Conservation (phyloP, 495 filamentous ascomycete genomes). For the Hypoxylon subgilvum region DNA sequence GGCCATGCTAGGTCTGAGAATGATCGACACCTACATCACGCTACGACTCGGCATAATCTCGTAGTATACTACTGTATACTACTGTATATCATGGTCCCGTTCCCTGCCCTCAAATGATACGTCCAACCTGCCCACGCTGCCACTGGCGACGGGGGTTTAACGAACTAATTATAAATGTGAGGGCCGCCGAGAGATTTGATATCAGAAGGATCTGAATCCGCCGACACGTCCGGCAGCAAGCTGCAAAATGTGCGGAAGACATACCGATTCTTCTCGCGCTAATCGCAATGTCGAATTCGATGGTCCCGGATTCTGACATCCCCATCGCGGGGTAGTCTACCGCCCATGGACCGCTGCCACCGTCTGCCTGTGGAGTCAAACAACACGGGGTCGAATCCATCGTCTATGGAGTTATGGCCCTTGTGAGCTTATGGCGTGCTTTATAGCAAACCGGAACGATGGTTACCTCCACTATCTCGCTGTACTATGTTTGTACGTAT, state of each 20-base stretch:
- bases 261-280: conserved; percentile 14
- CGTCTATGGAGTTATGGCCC: not conserved
- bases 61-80: no score
- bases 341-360: conserved; percentile 1
- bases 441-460: no score
- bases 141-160: not conserved
- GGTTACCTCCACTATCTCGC: no score
- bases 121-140: not conserved
- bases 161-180: conserved; percentile 28
- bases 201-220: conserved; percentile 24
- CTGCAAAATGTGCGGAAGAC: conserved; percentile 10
- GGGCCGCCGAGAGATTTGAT: conserved; percentile 1
- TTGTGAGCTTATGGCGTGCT: not conserved
- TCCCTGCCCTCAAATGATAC: conserved; percentile 18
- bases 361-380: conserved; percentile 4
- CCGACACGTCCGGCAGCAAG: not conserved
- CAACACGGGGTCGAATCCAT: not conserved
- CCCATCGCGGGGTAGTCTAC: conserved; percentile 19
- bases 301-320: conserved; percentile 12
- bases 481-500: no score
- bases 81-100: no score
- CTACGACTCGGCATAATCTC: conserved; percentile 19
- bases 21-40: conserved; percentile 1
- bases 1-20: no score
- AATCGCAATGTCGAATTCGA: conserved; percentile 4